Percentiles rank a stretch among this genome's conserved stretches.
Evolutionary conservation across 257 asterid genomes (phyloP).

Genomic region (Jasminum sambac): DNA sequence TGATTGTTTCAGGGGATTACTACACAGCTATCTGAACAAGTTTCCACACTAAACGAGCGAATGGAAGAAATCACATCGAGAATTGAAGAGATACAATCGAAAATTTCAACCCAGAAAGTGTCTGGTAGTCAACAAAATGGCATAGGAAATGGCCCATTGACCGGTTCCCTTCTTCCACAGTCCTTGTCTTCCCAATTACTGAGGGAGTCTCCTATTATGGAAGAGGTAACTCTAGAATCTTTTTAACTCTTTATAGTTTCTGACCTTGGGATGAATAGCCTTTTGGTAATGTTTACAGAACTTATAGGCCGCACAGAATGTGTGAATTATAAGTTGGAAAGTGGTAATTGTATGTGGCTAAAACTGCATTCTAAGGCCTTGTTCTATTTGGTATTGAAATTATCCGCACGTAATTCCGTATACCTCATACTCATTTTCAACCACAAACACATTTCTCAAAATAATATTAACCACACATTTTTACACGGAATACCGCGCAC

Average conservation of each 20-base stretch:
- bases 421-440: too few relatives aligned
- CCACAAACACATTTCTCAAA: too few relatives aligned
- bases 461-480: too few relatives aligned
- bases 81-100: conserved; percentile 84
- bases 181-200: conserved; percentile 70
- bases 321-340: too few relatives aligned
- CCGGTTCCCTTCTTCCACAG: conserved; percentile 59
- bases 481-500: too few relatives aligned
- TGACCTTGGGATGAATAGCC: background rate
- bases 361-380: too few relatives aligned
- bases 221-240: conserved; percentile 58
- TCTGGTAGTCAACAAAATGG: conserved; percentile 82
- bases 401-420: too few relatives aligned
- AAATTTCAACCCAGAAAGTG: conserved; percentile 44
- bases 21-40: conserved; percentile 86
- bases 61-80: conserved; percentile 96
- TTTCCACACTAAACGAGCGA: conserved; percentile 83
- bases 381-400: too few relatives aligned
- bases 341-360: too few relatives aligned
- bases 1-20: conserved; percentile 69
- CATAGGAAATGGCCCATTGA: conserved; percentile 60
- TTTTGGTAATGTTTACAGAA: too few relatives aligned
- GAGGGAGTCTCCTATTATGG: conserved; percentile 74
- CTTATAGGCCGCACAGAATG: too few relatives aligned
- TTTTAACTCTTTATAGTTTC: background rate